Evolutionary conservation across 2,329 filamentous ascomycete species (phyloP), one percentile per base, ranked within the genome.

Genomic region (Ceratocystiopsis sp.): DNA sequence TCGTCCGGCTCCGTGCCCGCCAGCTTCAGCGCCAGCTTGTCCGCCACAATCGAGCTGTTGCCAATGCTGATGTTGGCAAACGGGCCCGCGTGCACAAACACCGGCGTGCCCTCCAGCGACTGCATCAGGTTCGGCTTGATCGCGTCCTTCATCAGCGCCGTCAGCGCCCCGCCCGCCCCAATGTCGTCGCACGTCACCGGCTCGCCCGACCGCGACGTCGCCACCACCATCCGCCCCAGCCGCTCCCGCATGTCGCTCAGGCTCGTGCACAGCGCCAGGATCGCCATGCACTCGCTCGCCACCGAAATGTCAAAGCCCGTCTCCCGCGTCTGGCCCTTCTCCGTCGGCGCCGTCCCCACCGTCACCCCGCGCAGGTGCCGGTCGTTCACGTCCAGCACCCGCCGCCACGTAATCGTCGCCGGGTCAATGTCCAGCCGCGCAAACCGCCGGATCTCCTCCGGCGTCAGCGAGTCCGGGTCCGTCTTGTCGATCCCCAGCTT

Each of bases 41-140:
- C 91, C 15, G 91, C 89, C 46, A 98, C 71, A 45, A 96, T 84
- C 10, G 87, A 95, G 63, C 84, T 94, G 61, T 93, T 91, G 41
- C 91, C 91, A 50, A 98, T 96, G 61, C 81, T 89, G 60, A 98
- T 98, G 62, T 98, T 98, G 57, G 91, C 91, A 55, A 98, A 98
- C 15, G 91, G 91, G 5, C 91, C 91, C 18, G 91, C 91, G 57
- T 98, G 91, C 14, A 98, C 91, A 57, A 98, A 93, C 3, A 96
- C 91, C 0, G 91, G 91, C 9, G 91, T 98, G 25, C 91, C 91
- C 61, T 98, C 91, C 42, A 98, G 69, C 29, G 85, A 94, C 63
- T 98, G 91, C 91, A 98, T 96, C 50, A 98, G 68, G 65, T 95
- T 98, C 46, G 91, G 91, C 71, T 98, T 98, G 66, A 96, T 93